Base-by-base conservation (phyloP, 345 rosid species). In the Luvunga scandens region DNA sequence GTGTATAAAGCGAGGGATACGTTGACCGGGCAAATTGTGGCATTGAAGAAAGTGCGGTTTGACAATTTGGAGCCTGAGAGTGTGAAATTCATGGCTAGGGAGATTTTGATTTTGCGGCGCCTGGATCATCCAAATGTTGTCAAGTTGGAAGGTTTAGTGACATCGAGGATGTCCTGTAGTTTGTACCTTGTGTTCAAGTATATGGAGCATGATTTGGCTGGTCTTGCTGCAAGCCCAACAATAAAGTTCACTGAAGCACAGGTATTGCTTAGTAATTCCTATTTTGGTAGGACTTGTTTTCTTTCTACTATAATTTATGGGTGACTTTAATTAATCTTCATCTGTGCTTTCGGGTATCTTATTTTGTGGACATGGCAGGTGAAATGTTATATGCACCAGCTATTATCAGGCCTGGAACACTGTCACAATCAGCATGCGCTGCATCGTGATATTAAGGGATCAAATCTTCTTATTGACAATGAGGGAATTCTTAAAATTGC, bases 361-460 rank as follows among this genome's bases (percentile, higher is more conserved):
- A 18, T 67, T 12, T 8, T 33, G 50, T 62, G 78, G 79, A 25
- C 59, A 25, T 80, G 75, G 72, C 93, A 92, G 93, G 91, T 92
- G 59, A 92, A 92, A 75, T 90, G 97, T 74, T 92, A 89, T 67
- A 84, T 89, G 86, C 89, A 78, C 67, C 97, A 92, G 76, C 85
- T 90, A 39, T 83, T 92, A 75, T 91, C 91, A 7, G 97, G 97
- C 36, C 91, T 92, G 42, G 94, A 90, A 84, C 97, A 92, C 80
- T 90, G 97, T 78, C 93, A 92, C 80, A 86, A 83, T 57, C 86
- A 81, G 39, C 86, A 89, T 75, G 93, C 90, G 62, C 89, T 92
- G 73, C 97, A 92, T 81, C 94, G 94, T 63, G 97, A 92, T 78
- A 88, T 92, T 75, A 92, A 92, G 84, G 97, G 97, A n/a, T 92